Base-by-base conservation (phyloP, 106 monocot species). In the Vanilla planifolia region DNA sequence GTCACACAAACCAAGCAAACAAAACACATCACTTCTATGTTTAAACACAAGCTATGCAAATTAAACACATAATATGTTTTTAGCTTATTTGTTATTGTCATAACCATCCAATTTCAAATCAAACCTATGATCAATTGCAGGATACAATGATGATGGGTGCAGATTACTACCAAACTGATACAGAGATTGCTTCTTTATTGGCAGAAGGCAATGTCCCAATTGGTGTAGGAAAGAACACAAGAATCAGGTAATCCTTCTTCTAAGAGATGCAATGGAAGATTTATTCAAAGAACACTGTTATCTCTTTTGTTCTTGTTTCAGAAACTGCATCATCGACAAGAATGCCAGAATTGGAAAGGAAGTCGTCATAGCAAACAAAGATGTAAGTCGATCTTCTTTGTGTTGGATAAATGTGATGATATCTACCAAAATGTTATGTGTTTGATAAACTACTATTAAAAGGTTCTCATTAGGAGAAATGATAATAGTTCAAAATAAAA, bases 71-170 rank as follows among this genome's bases (percentile, higher is more conserved):
- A n/a, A n/a, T n/a, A n/a, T n/a, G n/a, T n/a, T n/a, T n/a, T n/a
- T n/a, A n/a, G n/a, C n/a, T n/a, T n/a, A n/a, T n/a, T n/a, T n/a
- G n/a, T n/a, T n/a, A n/a, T n/a, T n/a, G n/a, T n/a, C n/a, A n/a
- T n/a, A n/a, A n/a, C n/a, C n/a, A n/a, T n/a, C n/a, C n/a, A n/a
- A n/a, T n/a, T n/a, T n/a, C n/a, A n/a, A n/a, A n/a, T n/a, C n/a
- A n/a, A n/a, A n/a, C n/a, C n/a, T 37, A 10, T 10, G 37, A 10
- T 36, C 11, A 39, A 20, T 24, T 81, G 58, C 80, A 95, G 95
- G 83, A 95, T 29, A 76, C 80, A n/a, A 86, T 95, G 33, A 86
- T 95, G 95, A 73, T 95, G 13, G 95, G 95, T 64, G 95, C 95
- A 25, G 95, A 95, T 71, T 90, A 67, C 58, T 95, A 95, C 22